These are phyloP conservation scores for Lecanosticta acicola DNA, from an alignment of 2,329 filamentous ascomycete genomes.

Conservation along the genomic window DNA sequence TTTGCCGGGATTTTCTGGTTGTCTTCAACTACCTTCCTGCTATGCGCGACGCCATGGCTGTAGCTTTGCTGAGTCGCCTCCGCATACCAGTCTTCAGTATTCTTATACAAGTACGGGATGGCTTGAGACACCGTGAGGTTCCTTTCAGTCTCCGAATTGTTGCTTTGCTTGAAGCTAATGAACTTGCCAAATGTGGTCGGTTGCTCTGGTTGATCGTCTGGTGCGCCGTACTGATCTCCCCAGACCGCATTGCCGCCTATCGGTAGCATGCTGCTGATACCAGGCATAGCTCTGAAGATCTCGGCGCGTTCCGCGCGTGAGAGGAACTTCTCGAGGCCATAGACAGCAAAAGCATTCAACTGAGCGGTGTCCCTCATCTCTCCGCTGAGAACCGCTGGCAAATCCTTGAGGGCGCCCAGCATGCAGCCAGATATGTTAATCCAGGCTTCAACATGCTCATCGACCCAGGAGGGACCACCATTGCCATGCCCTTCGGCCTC, in stretches of 20 bases:
- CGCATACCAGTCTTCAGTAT: conserved; percentile 80
- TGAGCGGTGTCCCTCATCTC: conserved; percentile 99
- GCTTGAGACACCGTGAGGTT: conserved; percentile 81
- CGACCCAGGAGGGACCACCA: conserved; percentile 84
- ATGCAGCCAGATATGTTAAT: conserved; percentile 98
- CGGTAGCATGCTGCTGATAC: conserved; percentile 92
- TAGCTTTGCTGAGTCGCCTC: conserved; percentile 68
- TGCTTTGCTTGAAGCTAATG: conserved; percentile 72
- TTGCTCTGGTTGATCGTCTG: conserved; percentile 74
- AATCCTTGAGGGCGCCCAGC: conserved; percentile 86
- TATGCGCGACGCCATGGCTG: conserved; percentile 82
- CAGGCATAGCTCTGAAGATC: conserved; percentile 94
- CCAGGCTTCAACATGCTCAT: conserved; percentile 84
- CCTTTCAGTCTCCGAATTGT: conserved; percentile 47
- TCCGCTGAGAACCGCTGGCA: conserved; percentile 84
- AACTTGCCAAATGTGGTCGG: conserved; percentile 71
- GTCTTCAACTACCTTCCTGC: conserved; percentile 68
- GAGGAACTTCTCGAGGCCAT: conserved; percentile 92
- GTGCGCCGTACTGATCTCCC: conserved; percentile 82
- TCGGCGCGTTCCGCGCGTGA: conserved; percentile 85
- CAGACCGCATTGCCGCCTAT: conserved; percentile 92
- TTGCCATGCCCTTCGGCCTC: conserved; percentile 70
- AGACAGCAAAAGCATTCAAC: conserved; percentile 91
- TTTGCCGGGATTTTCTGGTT: conserved; percentile 54
- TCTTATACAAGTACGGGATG: conserved; percentile 69